A percentile compares a stretch with the other conserved stretches of the same genome.
phyloP scores from a whole-genome alignment of 805 yeast species.

The Candida verbasci region DNA sequence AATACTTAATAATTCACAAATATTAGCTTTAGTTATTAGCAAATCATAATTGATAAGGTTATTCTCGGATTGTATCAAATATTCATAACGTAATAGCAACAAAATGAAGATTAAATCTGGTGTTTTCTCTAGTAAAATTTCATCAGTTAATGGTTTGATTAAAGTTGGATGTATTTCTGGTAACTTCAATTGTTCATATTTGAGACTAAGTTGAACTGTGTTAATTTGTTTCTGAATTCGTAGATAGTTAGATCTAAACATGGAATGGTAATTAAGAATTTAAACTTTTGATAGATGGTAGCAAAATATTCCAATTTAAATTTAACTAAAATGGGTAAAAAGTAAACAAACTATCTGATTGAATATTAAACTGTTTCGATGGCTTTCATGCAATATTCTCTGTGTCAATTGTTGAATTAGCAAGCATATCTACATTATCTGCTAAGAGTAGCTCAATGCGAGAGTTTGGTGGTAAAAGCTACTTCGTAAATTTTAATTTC shows the following conservation, averaged over 20 bases:
- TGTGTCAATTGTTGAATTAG: too few relatives aligned
- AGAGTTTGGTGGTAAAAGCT: too few relatives aligned
- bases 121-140: constrained; percentile 23
- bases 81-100: constrained; percentile 34
- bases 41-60: constrained; percentile 34
- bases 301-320: too few relatives aligned
- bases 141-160: constrained; percentile 43
- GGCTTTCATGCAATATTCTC: too few relatives aligned
- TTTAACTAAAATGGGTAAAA: too few relatives aligned
- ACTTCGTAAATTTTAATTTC: too few relatives aligned
- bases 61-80: constrained; percentile 34
- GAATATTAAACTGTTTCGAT: too few relatives aligned
- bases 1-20: constrained; percentile 52
- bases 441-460: too few relatives aligned
- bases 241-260: constrained; percentile 35
- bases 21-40: constrained; percentile 41
- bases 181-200: constrained; percentile 46
- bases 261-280: too few relatives aligned
- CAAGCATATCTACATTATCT: too few relatives aligned
- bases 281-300: too few relatives aligned
- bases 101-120: constrained; percentile 26
- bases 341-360: too few relatives aligned
- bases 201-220: constrained; percentile 41
- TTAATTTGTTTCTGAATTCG: constrained; percentile 40
- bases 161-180: constrained; percentile 47